Conservation (phyloP, 1,284 basidiomycete species). For the Papiliotrema terrestris region DNA sequence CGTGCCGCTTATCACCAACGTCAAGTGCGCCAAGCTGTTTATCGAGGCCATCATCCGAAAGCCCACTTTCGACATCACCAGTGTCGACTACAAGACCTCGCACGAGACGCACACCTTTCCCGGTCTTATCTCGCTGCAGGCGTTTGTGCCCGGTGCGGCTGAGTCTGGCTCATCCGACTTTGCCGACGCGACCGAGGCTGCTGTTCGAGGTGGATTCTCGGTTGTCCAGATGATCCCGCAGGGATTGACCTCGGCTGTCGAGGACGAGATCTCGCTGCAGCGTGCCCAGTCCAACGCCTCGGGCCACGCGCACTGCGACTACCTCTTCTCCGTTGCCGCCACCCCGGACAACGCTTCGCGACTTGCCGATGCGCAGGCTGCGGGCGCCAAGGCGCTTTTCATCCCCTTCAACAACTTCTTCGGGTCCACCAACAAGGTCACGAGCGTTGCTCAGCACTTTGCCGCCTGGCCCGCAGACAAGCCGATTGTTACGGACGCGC, state of each 20-base stretch:
- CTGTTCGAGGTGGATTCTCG: constrained; percentile 82
- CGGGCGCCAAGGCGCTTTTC: constrained; percentile 77
- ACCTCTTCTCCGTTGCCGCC: constrained; percentile 74
- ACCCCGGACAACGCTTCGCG: constrained; percentile 63
- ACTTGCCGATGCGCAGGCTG: constrained; percentile 68
- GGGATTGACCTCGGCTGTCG: constrained; percentile 61
- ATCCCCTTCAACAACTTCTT: constrained; percentile 68
- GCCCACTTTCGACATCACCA: constrained; percentile 78
- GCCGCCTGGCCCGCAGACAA: constrained; percentile 87
- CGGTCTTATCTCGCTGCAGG: constrained; percentile 82
- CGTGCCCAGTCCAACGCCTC: constrained; percentile 63
- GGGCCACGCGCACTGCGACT: constrained; percentile 74
- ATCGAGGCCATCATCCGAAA: constrained; percentile 88
- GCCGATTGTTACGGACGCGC: constrained; percentile 90
- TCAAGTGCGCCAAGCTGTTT: constrained; percentile 82
- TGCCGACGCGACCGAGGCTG: constrained; percentile 67
- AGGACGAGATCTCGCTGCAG: constrained; percentile 67
- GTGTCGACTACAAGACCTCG: constrained; percentile 91
- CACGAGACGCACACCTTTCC: constrained; percentile 88
- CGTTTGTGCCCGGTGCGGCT: constrained; percentile 74
- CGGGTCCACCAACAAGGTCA: constrained; percentile 55
- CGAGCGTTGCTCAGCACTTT: constrained; percentile 77
- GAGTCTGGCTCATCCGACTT: constrained; percentile 63
- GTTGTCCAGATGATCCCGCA: constrained; percentile 73
- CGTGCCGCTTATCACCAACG: constrained; percentile 78